A percentile compares a stretch with the other conserved stretches of the same genome.
Conservation (phyloP, 306 rosid genomes). For the Cucumis hystrix region DNA sequence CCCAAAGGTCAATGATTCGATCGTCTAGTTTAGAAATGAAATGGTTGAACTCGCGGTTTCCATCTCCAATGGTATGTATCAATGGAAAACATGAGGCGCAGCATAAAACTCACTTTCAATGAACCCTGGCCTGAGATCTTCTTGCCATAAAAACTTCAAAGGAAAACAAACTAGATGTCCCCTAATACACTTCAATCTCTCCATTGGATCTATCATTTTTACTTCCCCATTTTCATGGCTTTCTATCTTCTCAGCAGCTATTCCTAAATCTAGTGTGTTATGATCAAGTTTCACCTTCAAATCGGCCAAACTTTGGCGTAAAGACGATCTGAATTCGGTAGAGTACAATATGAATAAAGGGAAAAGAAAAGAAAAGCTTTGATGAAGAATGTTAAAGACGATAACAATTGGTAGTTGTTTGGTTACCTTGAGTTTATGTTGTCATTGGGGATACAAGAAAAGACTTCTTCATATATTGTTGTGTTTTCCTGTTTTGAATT, state of each 20-base stretch:
- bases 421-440: slow-evolving; percentile 27
- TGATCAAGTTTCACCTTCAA: slow-evolving; percentile 28
- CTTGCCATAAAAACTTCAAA: slow-evolving; percentile 23
- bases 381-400: neutral
- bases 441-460: slow-evolving; percentile 35
- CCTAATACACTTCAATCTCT: slow-evolving; percentile 21
- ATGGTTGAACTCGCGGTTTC: neutral
- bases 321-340: slow-evolving; percentile 16
- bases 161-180: slow-evolving; percentile 37
- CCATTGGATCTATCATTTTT: slow-evolving; percentile 18
- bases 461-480: slow-evolving; percentile 25
- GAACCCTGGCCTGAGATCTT: slow-evolving; percentile 35
- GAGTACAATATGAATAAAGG: neutral
- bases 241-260: slow-evolving; percentile 24
- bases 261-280: slow-evolving; percentile 31
- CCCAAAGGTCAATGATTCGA: neutral
- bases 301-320: slow-evolving; percentile 22
- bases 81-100: slow-evolving; percentile 33
- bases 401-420: neutral
- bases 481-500: slow-evolving; percentile 24
- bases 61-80: neutral
- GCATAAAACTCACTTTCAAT: slow-evolving; percentile 37
- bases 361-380: neutral
- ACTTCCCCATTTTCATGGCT: slow-evolving; percentile 10
- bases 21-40: neutral